Evolutionary conservation across 208 protist species (phyloP), one percentile per base, ranked within the genome.

Genomic region (Trypanosoma melophagium): DNA sequence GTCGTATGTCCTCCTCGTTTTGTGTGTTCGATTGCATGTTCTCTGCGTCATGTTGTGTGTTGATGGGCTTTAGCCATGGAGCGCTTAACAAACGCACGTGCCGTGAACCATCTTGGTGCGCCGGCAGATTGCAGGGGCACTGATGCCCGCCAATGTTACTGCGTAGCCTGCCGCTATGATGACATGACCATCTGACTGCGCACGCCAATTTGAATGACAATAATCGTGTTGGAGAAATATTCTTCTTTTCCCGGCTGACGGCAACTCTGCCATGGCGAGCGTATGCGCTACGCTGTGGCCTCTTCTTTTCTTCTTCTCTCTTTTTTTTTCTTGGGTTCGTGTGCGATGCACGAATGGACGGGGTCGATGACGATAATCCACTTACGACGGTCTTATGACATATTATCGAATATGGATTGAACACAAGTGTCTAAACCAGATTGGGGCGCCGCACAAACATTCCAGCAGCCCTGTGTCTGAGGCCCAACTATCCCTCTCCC

Each of bases 331-430:
- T 10, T 60, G 17, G 7, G 21, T 25, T 19, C 41, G 8, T 69
- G 31, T 19, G 22, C 22, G 24, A 9, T 9, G 21, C 14, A 47
- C 35, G 25, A 38, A 14, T 13, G 28, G 41, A 12, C 35, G 14
- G 17, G 28, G 61, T 19, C 51, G 50, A 67, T 67, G 64, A 69
- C 64, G 64, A 69, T 42, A 73, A 74, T 52, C 71, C 77, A 82
- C 77, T 82, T 82, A 76, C 77, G 77, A 82, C 77, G 77, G 77
- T 82, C 77, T 82, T 82, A 82, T 82, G 72, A 83, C 72, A 59
- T 63, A 35, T 51, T 63, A 50, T 52, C 72, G 72, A 84, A 61
- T 51, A 77, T 80, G 75, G 79, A 84, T 81, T 84, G 79, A 81
- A 72, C 53, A 81, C 68, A 69, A 84, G 79, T 84, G 79, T 84